Evolutionary conservation across 1,139 yeast species (phyloP).

Genomic region (Nakaseomyces kungkrabaensis): DNA sequence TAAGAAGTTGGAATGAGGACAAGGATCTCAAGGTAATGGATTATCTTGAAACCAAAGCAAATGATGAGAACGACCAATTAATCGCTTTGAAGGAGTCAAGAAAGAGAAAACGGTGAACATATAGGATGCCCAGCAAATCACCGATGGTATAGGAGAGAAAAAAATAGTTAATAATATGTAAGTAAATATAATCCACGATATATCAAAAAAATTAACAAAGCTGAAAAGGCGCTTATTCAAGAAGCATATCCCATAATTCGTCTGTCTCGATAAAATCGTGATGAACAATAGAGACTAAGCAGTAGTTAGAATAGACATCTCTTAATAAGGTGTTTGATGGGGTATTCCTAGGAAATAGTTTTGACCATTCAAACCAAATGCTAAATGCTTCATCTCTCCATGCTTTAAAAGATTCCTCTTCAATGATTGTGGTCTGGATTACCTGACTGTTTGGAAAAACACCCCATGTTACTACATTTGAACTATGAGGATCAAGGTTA

Average conservation of each 20-base stretch:
- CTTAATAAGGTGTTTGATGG: constrained; percentile 51
- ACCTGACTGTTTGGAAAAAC: constrained; percentile 83
- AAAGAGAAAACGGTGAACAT: constrained; percentile 12
- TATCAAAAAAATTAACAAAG: not conserved
- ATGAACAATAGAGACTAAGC: constrained; percentile 72
- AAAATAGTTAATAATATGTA: not conserved
- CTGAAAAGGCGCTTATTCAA: constrained; percentile 10
- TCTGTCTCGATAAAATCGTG: constrained; percentile 71
- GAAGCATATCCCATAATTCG: constrained; percentile 66
- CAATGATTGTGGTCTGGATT: constrained; percentile 80
- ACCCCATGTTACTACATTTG: constrained; percentile 93
- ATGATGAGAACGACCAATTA: constrained; percentile 8
- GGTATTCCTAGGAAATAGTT: constrained; percentile 45
- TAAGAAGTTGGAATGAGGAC: constrained; percentile 26
- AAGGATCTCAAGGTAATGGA: constrained; percentile 22
- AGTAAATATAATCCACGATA: not conserved
- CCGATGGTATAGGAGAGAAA: not conserved
- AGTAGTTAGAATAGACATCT: constrained; percentile 50
- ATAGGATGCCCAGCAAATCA: too few relatives aligned
- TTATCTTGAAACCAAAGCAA: constrained; percentile 22
- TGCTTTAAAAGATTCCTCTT: constrained; percentile 77
- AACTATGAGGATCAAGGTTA: constrained; percentile 39
- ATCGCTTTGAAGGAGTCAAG: constrained; percentile 4
- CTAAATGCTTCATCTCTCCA: constrained; percentile 93
- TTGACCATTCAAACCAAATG: constrained; percentile 88